A percentile compares a stretch with the other conserved stretches of the same genome.
These are phyloP conservation scores for Sporothrix sp. DNA, from an alignment of 2,329 filamentous ascomycete species.

Conservation along the genomic window DNA sequence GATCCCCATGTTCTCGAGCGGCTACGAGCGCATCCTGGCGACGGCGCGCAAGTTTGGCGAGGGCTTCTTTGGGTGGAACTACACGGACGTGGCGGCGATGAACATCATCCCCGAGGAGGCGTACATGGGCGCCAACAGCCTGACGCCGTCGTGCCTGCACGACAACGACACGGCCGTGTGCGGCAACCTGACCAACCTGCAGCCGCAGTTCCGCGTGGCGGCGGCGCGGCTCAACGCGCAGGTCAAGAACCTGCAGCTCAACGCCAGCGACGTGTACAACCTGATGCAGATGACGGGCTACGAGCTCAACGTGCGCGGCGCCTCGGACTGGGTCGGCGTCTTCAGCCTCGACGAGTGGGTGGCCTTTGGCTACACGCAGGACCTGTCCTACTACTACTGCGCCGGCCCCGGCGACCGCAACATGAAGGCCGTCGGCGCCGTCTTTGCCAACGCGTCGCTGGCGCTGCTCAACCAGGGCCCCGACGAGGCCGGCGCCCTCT, in stretches of 20 bases:
- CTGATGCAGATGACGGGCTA: conserved; percentile 15
- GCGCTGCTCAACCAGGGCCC: conserved; percentile 11
- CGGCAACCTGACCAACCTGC: conserved; percentile 12
- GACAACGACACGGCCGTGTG: conserved; percentile 28
- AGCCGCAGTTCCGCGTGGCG: conserved; percentile 10
- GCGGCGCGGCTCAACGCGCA: conserved; percentile 10
- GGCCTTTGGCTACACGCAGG: conserved; percentile 57
- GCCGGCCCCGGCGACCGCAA: conserved; percentile 39
- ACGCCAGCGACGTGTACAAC: conserved; percentile 13
- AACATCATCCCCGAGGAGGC: conserved; percentile 28
- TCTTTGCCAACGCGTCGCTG: conserved; percentile 14
- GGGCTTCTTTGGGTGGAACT: conserved; percentile 50
- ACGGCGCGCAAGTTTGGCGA: conserved; percentile 52
- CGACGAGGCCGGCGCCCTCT: conserved; percentile 6
- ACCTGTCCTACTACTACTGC: conserved; percentile 60
- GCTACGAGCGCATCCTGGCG: conserved; percentile 53
- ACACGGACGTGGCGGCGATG: conserved; percentile 47
- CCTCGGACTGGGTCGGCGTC: conserved; percentile 53
- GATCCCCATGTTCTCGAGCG: conserved; percentile 21
- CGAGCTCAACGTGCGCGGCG: conserved; percentile 19
- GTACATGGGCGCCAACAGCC: conserved; percentile 33
- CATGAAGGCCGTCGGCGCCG: conserved; percentile 15
- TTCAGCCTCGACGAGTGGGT: conserved; percentile 53
- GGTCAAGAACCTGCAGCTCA: conserved; percentile 4
- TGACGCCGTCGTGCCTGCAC: conserved; percentile 47